Base-by-base conservation (phyloP, 768 basidiomycete genomes). In the Baorangia bicolor region DNA sequence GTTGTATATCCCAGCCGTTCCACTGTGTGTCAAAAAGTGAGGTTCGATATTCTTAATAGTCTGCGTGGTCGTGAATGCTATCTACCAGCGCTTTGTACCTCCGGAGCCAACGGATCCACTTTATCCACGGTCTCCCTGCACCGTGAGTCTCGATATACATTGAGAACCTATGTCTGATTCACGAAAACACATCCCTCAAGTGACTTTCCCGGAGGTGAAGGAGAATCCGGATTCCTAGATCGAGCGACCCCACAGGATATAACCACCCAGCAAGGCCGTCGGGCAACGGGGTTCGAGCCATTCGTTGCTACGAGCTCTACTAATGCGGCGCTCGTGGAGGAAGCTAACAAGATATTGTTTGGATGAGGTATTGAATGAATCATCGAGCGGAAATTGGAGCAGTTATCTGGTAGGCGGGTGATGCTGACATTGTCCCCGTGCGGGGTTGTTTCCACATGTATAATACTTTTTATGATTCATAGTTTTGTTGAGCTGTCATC, bases 1-100 rank as follows among this genome's bases (percentile, higher is more conserved):
- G 9, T 49, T 84, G 45, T 84, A 84, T 48, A 84, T 82, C 37
- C 82, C 81, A 10, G 79, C 81, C 12, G 78, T 76, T 0, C 81
- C 82, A 1, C 63, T 83, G 23, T 83, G 81, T 0, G 9, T 77
- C 27, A 67, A 77, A 57, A 84, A 82, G 79, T 81, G 56, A 60
- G 75, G 16, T 25, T 38, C 14, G 5, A 11, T 38, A 4, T 49
- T 45, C 21, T 48, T 7, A 5, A 20, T 44, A 0, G 34, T 23
- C n/a, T 28, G 4, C 13, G 11, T 44, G 21, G 18, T 38, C 4
- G 13, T 43, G 13, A 55, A 40, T 27, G 11, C 31, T 39, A 13
- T 50, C 45, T 23, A 48, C 33, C 55, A 83, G 82, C 37, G 80
- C 75, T 9, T 64, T 64, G 33, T 84, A 82, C 52, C 74, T 83